Evolutionary conservation across 2,329 filamentous ascomycete species (phyloP).

Genomic region (Myriosclerotinia duriaeana): DNA sequence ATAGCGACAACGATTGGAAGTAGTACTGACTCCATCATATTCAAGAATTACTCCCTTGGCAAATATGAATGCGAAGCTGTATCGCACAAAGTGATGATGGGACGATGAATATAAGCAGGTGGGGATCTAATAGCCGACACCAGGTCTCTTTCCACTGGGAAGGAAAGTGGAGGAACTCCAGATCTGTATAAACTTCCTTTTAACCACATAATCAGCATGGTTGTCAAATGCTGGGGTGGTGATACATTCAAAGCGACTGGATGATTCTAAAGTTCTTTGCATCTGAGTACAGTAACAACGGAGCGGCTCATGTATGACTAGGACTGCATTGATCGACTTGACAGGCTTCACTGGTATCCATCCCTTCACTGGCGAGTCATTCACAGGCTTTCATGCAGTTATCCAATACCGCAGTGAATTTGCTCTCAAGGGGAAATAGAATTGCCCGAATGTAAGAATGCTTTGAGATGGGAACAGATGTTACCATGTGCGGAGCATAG

Average conservation of each 20-base stretch:
- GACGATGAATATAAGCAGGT: not conserved
- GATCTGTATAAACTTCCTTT: not conserved
- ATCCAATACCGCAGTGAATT: not conserved
- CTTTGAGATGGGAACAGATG: no score
- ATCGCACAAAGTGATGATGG: not conserved
- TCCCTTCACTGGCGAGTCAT: not conserved
- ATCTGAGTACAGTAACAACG: not conserved
- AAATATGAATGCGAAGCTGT: not conserved
- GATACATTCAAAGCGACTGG: not conserved
- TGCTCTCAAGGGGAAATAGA: not conserved
- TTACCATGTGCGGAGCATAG: no score
- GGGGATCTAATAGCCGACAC: not conserved
- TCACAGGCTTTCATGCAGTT: not conserved
- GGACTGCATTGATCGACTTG: not conserved
- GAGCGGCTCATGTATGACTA: not conserved
- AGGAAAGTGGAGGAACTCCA: not conserved
- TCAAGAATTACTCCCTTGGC: not conserved
- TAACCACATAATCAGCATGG: not conserved
- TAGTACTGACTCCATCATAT: not conserved
- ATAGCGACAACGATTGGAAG: not conserved
- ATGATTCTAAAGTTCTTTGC: not conserved
- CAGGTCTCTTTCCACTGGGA: not conserved
- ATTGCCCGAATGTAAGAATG: not conserved
- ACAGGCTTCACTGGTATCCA: not conserved
- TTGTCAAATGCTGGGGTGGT: not conserved